Conservation (phyloP, 805 yeast species). For the Kuraishia borneana region DNA sequence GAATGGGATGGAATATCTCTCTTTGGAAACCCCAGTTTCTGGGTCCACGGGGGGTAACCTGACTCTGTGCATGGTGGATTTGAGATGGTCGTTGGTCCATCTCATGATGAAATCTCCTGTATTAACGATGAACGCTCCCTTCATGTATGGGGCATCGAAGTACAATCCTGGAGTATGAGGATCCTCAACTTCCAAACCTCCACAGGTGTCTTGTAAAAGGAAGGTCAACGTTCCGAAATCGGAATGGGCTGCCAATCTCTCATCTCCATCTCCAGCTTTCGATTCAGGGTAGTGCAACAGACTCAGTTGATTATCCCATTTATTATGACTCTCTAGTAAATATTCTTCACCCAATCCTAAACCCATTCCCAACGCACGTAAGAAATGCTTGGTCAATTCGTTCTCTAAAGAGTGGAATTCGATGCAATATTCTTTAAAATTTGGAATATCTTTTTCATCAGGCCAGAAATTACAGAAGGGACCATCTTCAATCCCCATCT, state of each 20-base stretch:
- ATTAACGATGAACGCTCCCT: constrained; percentile 44
- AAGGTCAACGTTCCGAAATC: constrained; percentile 73
- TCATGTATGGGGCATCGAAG: constrained; percentile 58
- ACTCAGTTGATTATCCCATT: constrained; percentile 17
- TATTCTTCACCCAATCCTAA: constrained; percentile 17
- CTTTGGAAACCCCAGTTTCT: constrained; percentile 37
- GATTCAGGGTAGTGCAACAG: constrained; percentile 22
- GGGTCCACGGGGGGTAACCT: constrained; percentile 39
- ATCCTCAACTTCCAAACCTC: constrained; percentile 53
- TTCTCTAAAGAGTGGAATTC: no score
- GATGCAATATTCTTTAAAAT: constrained; percentile 11
- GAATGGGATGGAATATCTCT: constrained; percentile 61
- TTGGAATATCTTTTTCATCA: constrained; percentile 11
- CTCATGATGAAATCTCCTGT: constrained; percentile 69
- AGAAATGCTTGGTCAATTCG: constrained; percentile 13
- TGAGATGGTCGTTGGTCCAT: constrained; percentile 72
- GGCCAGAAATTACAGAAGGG: constrained; percentile 16
- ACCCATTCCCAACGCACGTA: constrained; percentile 17
- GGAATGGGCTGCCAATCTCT: constrained; percentile 72
- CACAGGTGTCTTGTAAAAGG: constrained; percentile 61
- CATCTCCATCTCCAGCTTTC: constrained; percentile 44
- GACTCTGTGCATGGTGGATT: constrained; percentile 67
- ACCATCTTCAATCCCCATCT: constrained; percentile 9
- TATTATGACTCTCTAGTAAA: constrained; percentile 12
- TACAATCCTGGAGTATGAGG: constrained; percentile 38